Evolutionary conservation across 208 protist species (phyloP).

Genomic region (Lotmaria passim): DNA sequence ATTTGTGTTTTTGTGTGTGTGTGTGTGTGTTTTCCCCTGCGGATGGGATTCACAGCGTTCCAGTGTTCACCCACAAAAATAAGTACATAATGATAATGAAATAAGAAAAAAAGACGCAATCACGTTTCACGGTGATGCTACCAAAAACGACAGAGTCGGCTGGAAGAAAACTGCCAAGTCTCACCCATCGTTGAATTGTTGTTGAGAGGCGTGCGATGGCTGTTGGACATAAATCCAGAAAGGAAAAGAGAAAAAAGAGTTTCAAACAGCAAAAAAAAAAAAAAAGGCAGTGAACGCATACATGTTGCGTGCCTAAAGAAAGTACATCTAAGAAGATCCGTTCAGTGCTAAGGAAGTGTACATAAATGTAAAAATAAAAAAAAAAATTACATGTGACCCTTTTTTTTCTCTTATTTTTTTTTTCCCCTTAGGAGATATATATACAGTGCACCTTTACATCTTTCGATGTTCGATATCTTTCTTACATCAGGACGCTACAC

Average conservation of each 20-base stretch:
- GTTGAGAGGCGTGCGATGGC: background rate
- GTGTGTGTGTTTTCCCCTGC: no score
- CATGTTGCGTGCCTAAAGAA: no score
- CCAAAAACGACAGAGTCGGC: background rate
- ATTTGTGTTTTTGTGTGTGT: background rate
- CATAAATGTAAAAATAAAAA: no score
- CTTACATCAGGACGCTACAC: no score
- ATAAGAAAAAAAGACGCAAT: constrained; percentile 4
- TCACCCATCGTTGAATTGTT: background rate
- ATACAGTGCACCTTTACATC: no score
- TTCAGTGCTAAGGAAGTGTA: no score
- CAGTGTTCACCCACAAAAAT: background rate
- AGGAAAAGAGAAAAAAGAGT: background rate
- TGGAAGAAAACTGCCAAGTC: no score
- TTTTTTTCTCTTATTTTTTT: background rate
- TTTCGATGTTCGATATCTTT: no score
- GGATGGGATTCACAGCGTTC: no score
- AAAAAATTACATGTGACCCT: no score
- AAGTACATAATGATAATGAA: constrained; percentile 2
- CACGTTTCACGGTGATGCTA: background rate
- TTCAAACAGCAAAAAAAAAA: background rate
- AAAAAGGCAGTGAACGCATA: background rate
- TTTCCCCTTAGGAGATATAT: no score
- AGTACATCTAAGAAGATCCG: no score
- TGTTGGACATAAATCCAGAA: background rate